A percentile compares a stretch with the other conserved stretches of the same genome.
Conservation (phyloP, 2,329 filamentous ascomycete species). For the Hortaea werneckii region DNA sequence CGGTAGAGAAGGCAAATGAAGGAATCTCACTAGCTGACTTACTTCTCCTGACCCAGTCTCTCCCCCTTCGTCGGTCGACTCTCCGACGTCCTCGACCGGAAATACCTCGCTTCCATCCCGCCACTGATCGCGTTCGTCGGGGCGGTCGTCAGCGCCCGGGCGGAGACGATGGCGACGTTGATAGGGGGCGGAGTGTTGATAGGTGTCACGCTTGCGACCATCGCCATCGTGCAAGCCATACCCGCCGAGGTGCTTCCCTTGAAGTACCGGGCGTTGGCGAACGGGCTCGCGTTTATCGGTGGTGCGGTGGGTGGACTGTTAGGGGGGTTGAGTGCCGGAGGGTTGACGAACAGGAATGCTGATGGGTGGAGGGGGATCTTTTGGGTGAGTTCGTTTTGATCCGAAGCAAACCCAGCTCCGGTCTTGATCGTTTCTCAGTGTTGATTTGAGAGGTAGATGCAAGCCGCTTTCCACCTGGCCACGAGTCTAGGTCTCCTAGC, state of each 20-base stretch:
- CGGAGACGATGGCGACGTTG: conserved; percentile 45
- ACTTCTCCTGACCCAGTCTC: too few species aligned
- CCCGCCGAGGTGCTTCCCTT: conserved; percentile 47
- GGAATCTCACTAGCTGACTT: too few species aligned
- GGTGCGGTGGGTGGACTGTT: conserved; percentile 43
- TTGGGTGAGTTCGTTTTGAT: conserved; percentile 27
- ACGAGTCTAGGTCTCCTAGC: conserved; percentile 39
- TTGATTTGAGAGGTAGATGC: conserved; percentile 27
- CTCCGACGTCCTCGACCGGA: conserved; percentile 47
- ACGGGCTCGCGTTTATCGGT: conserved; percentile 43
- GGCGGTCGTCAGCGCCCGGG: conserved; percentile 45
- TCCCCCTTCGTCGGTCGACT: conserved; percentile 44
- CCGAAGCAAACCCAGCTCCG: not conserved
- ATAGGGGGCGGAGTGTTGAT: conserved; percentile 50
- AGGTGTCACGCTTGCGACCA: conserved; percentile 44
- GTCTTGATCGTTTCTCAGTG: too few species aligned
- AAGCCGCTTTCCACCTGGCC: conserved; percentile 43
- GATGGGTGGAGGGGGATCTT: conserved; percentile 48
- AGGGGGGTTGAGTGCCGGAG: conserved; percentile 42
- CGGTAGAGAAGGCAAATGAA: too few species aligned
- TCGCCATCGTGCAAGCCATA: conserved; percentile 47
- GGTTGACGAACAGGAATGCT: conserved; percentile 38
- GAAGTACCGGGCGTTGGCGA: conserved; percentile 47
- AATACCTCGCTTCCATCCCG: conserved; percentile 42
- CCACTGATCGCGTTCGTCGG: conserved; percentile 46